Evolutionary conservation across 495 filamentous ascomycete genomes (phyloP).

Genomic region (Pseudotulostoma volvatum): DNA sequence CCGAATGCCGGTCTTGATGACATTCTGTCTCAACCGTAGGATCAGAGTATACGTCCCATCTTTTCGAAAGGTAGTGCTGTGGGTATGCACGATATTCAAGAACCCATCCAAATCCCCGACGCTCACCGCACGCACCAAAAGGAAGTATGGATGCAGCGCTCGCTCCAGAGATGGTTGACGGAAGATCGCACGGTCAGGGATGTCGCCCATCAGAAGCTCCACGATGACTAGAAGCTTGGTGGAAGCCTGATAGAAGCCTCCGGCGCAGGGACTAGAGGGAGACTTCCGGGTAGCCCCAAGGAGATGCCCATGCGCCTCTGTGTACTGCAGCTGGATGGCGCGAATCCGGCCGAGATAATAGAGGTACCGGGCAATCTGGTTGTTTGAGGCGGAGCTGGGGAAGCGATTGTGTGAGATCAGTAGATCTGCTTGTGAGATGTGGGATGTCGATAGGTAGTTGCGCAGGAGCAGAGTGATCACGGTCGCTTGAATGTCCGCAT

Average conservation of each 20-base stretch:
- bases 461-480: slow-evolving; percentile 88
- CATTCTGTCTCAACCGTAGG: slow-evolving; percentile 85
- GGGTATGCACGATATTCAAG: slow-evolving; percentile 58
- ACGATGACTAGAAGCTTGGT: slow-evolving; percentile 90
- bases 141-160: slow-evolving; percentile 77
- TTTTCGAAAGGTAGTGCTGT: slow-evolving; percentile 70
- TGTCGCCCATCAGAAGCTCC: slow-evolving; percentile 95
- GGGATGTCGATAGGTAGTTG: slow-evolving; percentile 89
- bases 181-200: slow-evolving; percentile 88
- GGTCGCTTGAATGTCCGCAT: slow-evolving; percentile 87
- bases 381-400: slow-evolving; percentile 83
- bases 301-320: slow-evolving; percentile 88
- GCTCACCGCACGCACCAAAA: slow-evolving; percentile 85
- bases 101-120: slow-evolving; percentile 90
- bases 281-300: slow-evolving; percentile 87
- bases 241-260: slow-evolving; percentile 88
- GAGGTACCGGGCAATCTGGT: slow-evolving; percentile 89
- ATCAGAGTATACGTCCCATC: slow-evolving; percentile 95
- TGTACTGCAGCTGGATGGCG: slow-evolving; percentile 89
- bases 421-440: slow-evolving; percentile 92
- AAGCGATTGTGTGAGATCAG: slow-evolving; percentile 90
- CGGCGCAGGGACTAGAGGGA: slow-evolving; percentile 70
- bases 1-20: slow-evolving; percentile 97
- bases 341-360: slow-evolving; percentile 95
- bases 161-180: slow-evolving; percentile 71